These are phyloP conservation scores for Komagataea norvegica DNA, from an alignment of 1,139 yeast genomes.

Conservation along the genomic window DNA sequence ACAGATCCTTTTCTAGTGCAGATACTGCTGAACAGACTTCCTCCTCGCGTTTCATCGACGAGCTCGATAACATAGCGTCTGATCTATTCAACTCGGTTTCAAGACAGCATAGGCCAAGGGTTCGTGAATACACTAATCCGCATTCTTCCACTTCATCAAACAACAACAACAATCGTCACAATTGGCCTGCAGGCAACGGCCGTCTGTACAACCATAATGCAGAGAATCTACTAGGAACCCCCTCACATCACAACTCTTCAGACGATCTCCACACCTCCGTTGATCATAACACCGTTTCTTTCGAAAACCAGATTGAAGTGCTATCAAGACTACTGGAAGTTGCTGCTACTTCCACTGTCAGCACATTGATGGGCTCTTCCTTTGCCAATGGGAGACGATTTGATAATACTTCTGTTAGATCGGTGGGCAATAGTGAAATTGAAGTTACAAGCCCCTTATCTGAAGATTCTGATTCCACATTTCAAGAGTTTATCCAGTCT, in stretches of 20 bases:
- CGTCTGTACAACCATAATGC: neutral
- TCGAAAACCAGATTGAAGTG: constrained; percentile 36
- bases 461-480: constrained; percentile 28
- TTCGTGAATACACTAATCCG: constrained; percentile 2
- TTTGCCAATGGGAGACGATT: constrained; percentile 27
- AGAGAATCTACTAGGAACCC: too few species aligned
- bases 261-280: too few species aligned
- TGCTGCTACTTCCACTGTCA: constrained; percentile 44
- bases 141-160: neutral
- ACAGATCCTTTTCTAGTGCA: constrained; percentile 3
- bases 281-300: constrained; percentile 12
- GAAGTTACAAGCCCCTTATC: constrained; percentile 1
- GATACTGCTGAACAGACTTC: neutral
- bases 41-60: constrained; percentile 15
- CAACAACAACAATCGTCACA: neutral
- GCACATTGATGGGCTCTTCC: constrained; percentile 34
- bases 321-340: constrained; percentile 40
- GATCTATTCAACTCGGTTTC: constrained; percentile 14
- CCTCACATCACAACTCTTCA: too few species aligned
- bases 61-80: constrained; percentile 21
- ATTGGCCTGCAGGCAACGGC: constrained; percentile 5
- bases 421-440: neutral
- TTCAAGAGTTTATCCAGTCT: constrained; percentile 36
- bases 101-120: constrained; percentile 4
- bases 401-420: constrained; percentile 22